A percentile compares a stretch with the other conserved stretches of the same genome.
phyloP scores from a whole-genome alignment of 1,284 basidiomycete genomes.

The Polyporus tsugae region DNA sequence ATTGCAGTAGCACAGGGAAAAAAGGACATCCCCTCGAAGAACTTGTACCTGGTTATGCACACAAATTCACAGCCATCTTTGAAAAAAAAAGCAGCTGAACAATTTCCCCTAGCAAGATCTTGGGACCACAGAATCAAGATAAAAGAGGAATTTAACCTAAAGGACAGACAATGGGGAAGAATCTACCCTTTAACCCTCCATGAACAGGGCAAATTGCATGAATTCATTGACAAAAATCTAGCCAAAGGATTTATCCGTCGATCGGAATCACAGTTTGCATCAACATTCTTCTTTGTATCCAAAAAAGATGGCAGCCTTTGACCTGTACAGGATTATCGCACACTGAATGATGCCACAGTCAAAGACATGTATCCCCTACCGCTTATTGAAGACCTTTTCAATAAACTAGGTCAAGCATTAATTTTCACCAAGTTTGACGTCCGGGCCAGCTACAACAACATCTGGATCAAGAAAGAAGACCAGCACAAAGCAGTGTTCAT shows the following conservation, averaged over 20 bases:
- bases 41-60: neutral
- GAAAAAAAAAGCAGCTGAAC: conserved; percentile 14
- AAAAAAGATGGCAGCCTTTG: conserved; percentile 44
- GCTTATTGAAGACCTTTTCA: conserved; percentile 7
- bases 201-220: neutral
- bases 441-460: conserved; percentile 16
- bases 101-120: neutral
- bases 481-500: conserved; percentile 17
- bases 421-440: conserved; percentile 15
- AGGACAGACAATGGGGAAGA: neutral
- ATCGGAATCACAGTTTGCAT: conserved; percentile 32
- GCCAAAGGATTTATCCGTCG: conserved; percentile 20
- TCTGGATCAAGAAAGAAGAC: conserved; percentile 16
- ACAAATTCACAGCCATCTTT: neutral
- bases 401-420: conserved; percentile 10
- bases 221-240: neutral
- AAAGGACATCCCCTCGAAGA: conserved; percentile 7
- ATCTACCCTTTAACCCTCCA: neutral
- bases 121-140: conserved; percentile 7
- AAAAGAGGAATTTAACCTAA: neutral
- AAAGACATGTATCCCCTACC: conserved; percentile 30
- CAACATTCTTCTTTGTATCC: conserved; percentile 46
- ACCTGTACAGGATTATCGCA: conserved; percentile 15
- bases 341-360: conserved; percentile 46
- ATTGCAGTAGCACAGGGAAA: conserved; percentile 12